Evolutionary conservation across 2,329 filamentous ascomycete genomes (phyloP).

Genomic region (Arthrobotrys musiformis): DNA sequence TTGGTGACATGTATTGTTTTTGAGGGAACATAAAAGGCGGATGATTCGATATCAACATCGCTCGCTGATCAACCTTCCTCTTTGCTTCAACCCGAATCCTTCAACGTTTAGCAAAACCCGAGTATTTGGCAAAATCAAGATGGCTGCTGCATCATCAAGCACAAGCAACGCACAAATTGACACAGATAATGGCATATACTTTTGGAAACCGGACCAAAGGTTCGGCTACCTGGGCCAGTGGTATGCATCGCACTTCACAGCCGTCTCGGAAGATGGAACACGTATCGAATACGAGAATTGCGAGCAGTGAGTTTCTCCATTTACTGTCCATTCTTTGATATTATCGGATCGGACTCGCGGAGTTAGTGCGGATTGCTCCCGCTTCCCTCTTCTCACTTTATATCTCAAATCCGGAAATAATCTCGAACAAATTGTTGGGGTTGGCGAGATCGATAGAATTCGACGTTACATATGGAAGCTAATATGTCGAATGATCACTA

Average conservation of each 20-base stretch:
- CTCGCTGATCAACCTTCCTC: conserved; percentile 20
- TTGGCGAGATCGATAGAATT: conserved; percentile 11
- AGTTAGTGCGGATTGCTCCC: conserved; percentile 12
- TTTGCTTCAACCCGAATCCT: background rate
- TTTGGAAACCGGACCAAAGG: conserved; percentile 66
- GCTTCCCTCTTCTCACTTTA: conserved; percentile 42
- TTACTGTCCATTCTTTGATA: conserved; percentile 3
- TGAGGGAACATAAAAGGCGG: conserved; percentile 10
- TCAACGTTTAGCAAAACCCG: background rate
- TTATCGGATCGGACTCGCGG: conserved; percentile 13
- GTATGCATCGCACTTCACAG: conserved; percentile 68
- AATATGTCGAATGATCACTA: background rate
- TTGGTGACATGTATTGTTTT: background rate
- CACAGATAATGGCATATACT: conserved; percentile 61
- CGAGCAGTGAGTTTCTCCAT: conserved; percentile 65
- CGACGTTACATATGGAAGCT: background rate
- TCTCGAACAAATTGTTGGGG: conserved; percentile 21
- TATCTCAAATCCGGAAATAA: conserved; percentile 50
- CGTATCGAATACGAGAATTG: conserved; percentile 65
- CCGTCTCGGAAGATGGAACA: conserved; percentile 61
- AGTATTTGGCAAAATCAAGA: conserved; percentile 43
- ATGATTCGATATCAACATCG: conserved; percentile 13
- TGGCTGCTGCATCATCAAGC: conserved; percentile 46
- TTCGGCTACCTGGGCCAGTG: conserved; percentile 73
- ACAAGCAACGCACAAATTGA: conserved; percentile 42